Base-by-base conservation (phyloP, 1,284 basidiomycete species). In the Volvariella volvacea region DNA sequence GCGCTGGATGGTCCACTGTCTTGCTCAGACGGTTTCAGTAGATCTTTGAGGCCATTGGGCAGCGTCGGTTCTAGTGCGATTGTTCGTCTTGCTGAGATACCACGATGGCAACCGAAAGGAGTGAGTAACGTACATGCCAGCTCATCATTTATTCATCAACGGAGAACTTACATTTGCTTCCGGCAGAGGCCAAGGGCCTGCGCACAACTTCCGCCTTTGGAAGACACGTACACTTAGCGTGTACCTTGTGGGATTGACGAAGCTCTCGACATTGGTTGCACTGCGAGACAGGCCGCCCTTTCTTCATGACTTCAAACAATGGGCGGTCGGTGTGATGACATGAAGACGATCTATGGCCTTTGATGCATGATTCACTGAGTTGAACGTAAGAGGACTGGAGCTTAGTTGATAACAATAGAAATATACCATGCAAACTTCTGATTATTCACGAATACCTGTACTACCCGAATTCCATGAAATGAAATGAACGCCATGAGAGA, bases 241-340 rank as follows among this genome's bases (percentile, higher is more conserved):
- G 85, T 19, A 87, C 68, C 49, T 73, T 76, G 58, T 81, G 82
- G 28, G 76, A 80, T 58, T 86, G 80, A 36, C 88, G 77, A 22
- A 86, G 71, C 50, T 88, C 78, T 39, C 87, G 77, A 59, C 89
- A 92, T 53, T 76, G 80, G 48, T 74, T 70, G 62, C 89, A 92
- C 59, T 92, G 89, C 4, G 88, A 89, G 7, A 88, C 75, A 1
- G 89, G 89, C 9, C 88, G 74, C 4, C 85, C 88, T 65, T 86
- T 92, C 70, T 86, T 88, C 73, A 91, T 89, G 48, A 92, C 80
- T 59, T 92, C 88, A 52, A 86, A 90, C 9, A 92, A 68, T 1
- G 88, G 86, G 7, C 89, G 74, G 51, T 89, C 85, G 40, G 80
- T 82, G 58, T 92, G 89, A 32, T 77, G 75, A 59, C 89, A 92